These are phyloP conservation scores for Rhizopogon roseolus DNA, from an alignment of 768 basidiomycete species.

Conservation along the genomic window DNA sequence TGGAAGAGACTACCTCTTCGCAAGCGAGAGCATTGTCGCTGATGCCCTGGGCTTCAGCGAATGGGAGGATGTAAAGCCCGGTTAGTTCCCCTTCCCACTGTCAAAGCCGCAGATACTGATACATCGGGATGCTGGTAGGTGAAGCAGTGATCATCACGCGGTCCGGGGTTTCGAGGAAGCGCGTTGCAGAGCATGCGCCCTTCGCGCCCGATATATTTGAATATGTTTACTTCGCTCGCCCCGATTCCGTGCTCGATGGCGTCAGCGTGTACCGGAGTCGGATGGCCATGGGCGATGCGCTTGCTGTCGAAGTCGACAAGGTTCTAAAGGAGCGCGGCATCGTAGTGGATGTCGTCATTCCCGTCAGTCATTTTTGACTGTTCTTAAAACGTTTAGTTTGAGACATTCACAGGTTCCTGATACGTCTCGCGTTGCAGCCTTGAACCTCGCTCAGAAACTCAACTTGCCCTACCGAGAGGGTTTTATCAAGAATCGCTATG, in stretches of 20 bases:
- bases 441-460: slow-evolving; percentile 91
- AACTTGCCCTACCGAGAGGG: slow-evolving; percentile 93
- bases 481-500: slow-evolving; percentile 98
- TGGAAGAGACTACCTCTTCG: slow-evolving; percentile 83
- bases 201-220: slow-evolving; percentile 99
- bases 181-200: slow-evolving; percentile 60
- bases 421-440: slow-evolving; percentile 91
- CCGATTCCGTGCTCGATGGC: slow-evolving; percentile 95
- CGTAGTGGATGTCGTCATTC: slow-evolving; percentile 93
- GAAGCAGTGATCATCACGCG: slow-evolving; percentile 97
- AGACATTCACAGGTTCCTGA: slow-evolving; percentile 72
- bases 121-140: slow-evolving; percentile 38
- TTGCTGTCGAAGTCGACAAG: slow-evolving; percentile 81
- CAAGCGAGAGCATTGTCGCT: slow-evolving; percentile 95
- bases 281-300: slow-evolving; percentile 98
- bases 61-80: slow-evolving; percentile 93
- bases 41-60: slow-evolving; percentile 88
- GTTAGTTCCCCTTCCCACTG: slow-evolving; percentile 33
- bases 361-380: slow-evolving; percentile 41
- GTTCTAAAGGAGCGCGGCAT: slow-evolving; percentile 66
- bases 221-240: slow-evolving; percentile 97
- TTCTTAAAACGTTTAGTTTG: neutral
- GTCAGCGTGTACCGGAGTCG: slow-evolving; percentile 96
- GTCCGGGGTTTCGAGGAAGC: slow-evolving; percentile 64
- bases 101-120: slow-evolving; percentile 3